phyloP scores from a whole-genome alignment of 192 early-diverging fungal genomes.

The Gamsiella multidivaricata region DNA sequence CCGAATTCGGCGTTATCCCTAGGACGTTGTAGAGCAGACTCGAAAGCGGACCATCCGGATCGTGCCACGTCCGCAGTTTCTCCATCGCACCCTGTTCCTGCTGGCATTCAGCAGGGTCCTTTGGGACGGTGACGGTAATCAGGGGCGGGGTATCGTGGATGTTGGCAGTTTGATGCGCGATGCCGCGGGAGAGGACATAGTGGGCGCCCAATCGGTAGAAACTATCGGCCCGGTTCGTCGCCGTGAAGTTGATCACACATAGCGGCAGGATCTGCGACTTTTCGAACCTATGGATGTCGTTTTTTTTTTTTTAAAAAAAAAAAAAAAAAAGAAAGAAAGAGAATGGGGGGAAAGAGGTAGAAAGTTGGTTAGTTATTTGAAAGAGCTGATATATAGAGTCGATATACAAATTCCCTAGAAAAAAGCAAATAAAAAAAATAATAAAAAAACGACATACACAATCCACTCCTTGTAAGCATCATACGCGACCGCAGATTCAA shows the following conservation, averaged over 20 bases:
- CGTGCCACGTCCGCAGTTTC: neutral
- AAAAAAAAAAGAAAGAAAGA: neutral
- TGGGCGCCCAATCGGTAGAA: slow-evolving; percentile 15
- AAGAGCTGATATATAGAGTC: no score
- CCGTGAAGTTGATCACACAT: slow-evolving; percentile 48
- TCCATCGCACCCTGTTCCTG: slow-evolving; percentile 6
- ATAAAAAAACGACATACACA: slow-evolving; percentile 22
- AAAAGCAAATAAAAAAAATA: neutral
- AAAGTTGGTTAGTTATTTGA: no score
- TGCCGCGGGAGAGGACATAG: slow-evolving; percentile 6
- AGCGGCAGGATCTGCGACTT: slow-evolving; percentile 44
- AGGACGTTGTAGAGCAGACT: slow-evolving; percentile 8
- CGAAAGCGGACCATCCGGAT: neutral
- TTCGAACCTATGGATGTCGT: slow-evolving; percentile 21
- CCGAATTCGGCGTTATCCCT: neutral
- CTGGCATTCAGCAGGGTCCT: slow-evolving; percentile 4
- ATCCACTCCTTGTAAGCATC: slow-evolving; percentile 48
- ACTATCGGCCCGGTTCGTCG: slow-evolving; percentile 23
- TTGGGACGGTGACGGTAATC: no score
- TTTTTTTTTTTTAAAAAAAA: neutral
- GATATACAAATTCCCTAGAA: no score
- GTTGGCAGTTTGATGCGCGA: neutral
- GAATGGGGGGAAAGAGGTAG: neutral
- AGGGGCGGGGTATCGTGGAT: slow-evolving; percentile 25
- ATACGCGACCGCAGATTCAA: slow-evolving; percentile 30